phyloP scores from a whole-genome alignment of 2,329 filamentous ascomycete species.

The Cladosporium sp. region DNA sequence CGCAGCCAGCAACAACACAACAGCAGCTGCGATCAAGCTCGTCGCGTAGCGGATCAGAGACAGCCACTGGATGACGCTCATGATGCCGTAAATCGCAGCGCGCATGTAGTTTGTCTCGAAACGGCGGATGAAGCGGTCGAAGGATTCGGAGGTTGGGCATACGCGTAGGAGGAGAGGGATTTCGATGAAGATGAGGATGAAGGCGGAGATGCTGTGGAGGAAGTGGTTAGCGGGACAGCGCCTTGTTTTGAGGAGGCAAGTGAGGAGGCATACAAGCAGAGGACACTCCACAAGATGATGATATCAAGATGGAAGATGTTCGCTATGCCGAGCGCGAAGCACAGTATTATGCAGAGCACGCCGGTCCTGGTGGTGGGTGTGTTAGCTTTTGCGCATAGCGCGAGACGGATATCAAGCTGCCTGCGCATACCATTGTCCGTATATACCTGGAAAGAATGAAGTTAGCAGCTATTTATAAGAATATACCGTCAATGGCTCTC shows the following conservation, averaged over 20 bases:
- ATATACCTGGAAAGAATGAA: conserved; percentile 56
- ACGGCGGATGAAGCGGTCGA: conserved; percentile 85
- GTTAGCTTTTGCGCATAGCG: conserved; percentile 12
- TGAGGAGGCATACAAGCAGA: conserved; percentile 48
- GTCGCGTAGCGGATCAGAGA: conserved; percentile 66
- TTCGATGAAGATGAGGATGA: conserved; percentile 59
- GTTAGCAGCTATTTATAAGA: conserved; percentile 13
- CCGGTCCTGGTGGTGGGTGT: conserved; percentile 45
- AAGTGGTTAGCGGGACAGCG: neutral
- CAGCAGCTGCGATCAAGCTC: conserved; percentile 80
- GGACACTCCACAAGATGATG: conserved; percentile 61
- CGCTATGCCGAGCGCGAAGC: conserved; percentile 67
- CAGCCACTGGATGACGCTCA: conserved; percentile 83
- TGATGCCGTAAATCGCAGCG: conserved; percentile 77
- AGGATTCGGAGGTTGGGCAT: conserved; percentile 88
- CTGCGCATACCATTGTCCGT: conserved; percentile 64
- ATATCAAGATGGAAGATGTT: conserved; percentile 65
- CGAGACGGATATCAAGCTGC: neutral
- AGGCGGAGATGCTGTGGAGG: conserved; percentile 45
- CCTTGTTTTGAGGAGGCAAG: neutral
- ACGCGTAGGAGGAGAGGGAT: conserved; percentile 94
- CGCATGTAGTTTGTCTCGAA: conserved; percentile 98
- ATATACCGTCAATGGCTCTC: neutral
- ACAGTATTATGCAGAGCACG: conserved; percentile 64
- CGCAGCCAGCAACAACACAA: conserved; percentile 75